A percentile compares a stretch with the other conserved stretches of the same genome.
Conservation (phyloP, 495 filamentous ascomycete species). For the Trichoderma gamsii region DNA sequence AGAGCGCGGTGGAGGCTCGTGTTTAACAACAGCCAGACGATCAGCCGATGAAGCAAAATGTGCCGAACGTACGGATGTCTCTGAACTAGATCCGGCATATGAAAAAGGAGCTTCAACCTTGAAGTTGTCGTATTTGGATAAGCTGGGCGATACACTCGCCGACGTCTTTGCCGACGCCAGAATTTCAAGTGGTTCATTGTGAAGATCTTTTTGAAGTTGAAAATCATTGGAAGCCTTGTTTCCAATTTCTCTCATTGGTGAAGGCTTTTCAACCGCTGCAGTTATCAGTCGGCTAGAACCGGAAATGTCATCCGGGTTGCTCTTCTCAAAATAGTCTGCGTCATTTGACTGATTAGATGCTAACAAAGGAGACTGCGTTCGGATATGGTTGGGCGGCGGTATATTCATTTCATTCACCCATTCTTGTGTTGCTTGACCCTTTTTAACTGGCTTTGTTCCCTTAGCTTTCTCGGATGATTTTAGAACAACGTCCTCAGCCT, state of each 20-base stretch:
- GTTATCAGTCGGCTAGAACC: not conserved
- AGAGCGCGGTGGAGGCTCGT: constrained; percentile 73
- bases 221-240: too few relatives aligned
- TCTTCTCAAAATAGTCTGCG: not conserved
- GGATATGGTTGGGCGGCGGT: not conserved
- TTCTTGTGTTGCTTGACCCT: not conserved
- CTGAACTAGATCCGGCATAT: constrained; percentile 7
- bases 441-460: not conserved
- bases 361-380: not conserved
- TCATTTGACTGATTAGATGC: not conserved
- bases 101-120: not conserved
- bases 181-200: not conserved
- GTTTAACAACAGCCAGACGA: constrained; percentile 50
- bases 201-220: not conserved
- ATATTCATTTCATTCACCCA: not conserved
- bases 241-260: not conserved
- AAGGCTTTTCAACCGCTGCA: not conserved
- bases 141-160: not conserved
- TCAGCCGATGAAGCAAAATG: constrained; percentile 58
- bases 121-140: not conserved
- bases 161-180: not conserved
- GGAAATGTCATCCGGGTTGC: not conserved
- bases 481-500: not conserved
- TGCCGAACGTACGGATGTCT: constrained; percentile 49
- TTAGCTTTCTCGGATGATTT: not conserved